Conservation (phyloP, 2,329 filamentous ascomycete genomes). For the Endoconidiophora polonica region DNA sequence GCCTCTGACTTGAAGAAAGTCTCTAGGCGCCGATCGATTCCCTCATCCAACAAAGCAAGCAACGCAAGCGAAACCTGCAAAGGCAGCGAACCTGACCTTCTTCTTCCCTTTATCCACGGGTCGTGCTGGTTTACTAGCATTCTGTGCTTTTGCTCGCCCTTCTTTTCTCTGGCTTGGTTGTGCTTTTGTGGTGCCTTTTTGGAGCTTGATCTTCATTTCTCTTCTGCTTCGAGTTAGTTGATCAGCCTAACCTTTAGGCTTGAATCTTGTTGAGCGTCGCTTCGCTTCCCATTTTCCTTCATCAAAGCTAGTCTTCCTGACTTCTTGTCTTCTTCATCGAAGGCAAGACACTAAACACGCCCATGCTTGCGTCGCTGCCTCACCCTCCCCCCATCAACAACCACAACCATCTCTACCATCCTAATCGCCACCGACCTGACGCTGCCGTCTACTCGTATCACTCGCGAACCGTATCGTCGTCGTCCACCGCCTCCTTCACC, state of each 20-base stretch:
- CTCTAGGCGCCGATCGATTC: too few species aligned
- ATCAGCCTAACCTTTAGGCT: background rate
- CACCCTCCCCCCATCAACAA: conserved; percentile 5
- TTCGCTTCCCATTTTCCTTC: background rate
- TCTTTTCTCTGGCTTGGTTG: background rate
- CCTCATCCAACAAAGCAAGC: too few species aligned
- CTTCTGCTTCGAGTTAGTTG: conserved; percentile 1
- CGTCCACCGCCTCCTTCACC: conserved; percentile 30
- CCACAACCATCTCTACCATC: conserved; percentile 5
- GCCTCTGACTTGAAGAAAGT: too few species aligned
- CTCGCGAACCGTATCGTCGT: conserved; percentile 37
- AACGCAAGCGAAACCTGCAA: too few species aligned
- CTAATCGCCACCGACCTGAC: conserved; percentile 1
- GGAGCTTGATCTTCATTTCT: conserved; percentile 1
- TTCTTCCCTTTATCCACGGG: background rate
- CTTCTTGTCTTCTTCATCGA: too few species aligned
- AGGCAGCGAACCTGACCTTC: background rate
- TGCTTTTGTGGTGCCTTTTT: background rate
- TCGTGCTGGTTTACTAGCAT: background rate
- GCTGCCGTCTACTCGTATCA: conserved; percentile 5
- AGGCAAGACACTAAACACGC: background rate
- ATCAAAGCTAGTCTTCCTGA: background rate
- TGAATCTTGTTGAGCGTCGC: background rate
- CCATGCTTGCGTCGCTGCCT: conserved; percentile 12
- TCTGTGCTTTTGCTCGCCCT: background rate